Conservation (phyloP, 768 basidiomycete genomes). For the Lactarius psammicola region DNA sequence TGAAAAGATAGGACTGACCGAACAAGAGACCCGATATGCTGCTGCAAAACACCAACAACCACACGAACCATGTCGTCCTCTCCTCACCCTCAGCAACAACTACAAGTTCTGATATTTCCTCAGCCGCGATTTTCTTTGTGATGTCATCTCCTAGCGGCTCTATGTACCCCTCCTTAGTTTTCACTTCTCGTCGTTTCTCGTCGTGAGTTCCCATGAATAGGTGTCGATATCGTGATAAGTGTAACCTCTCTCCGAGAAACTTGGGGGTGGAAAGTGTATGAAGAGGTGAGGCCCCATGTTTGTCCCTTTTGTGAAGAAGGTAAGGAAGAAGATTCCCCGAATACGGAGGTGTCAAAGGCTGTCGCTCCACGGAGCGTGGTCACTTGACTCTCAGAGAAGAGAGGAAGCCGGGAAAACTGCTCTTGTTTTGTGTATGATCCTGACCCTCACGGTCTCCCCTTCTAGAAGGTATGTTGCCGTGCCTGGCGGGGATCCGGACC, state of each 20-base stretch:
- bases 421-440: too few species aligned
- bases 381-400: conserved; percentile 4
- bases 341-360: not conserved
- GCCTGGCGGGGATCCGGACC: too few species aligned
- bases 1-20: conserved; percentile 43
- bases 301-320: not conserved
- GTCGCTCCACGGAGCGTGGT: not conserved
- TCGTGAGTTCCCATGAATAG: conserved; percentile 10
- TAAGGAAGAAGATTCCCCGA: not conserved
- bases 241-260: not conserved
- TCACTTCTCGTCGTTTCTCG: conserved; percentile 2
- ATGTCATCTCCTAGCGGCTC: conserved; percentile 1
- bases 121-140: conserved; percentile 28
- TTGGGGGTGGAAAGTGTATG: not conserved
- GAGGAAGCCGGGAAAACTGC: not conserved
- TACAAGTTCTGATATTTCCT: conserved; percentile 58
- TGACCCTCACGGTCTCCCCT: too few species aligned
- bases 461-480: too few species aligned
- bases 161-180: not conserved
- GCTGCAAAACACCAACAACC: conserved; percentile 72
- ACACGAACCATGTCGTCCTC: conserved; percentile 68
- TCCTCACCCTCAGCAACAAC: conserved; percentile 66
- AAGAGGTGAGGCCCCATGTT: not conserved
- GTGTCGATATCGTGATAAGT: not conserved
- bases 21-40: conserved; percentile 76